These are phyloP conservation scores for Alternaria sp. DNA, from an alignment of 2,329 filamentous ascomycete genomes.

Conservation along the genomic window DNA sequence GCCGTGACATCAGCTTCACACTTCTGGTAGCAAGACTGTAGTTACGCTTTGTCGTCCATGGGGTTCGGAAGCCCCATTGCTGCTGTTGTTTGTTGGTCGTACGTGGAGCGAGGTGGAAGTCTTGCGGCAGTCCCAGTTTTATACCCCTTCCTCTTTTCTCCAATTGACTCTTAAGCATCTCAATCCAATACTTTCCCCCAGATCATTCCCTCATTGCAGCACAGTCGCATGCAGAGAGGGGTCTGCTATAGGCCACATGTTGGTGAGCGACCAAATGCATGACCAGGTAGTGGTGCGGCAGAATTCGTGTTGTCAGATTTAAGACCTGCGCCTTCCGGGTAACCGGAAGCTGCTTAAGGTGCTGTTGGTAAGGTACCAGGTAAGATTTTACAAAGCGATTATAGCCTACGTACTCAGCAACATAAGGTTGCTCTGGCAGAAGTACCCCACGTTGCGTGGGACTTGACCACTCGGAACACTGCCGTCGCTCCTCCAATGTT, in stretches of 20 bases:
- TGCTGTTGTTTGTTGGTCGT: slow-evolving; percentile 10
- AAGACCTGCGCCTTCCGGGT: not conserved
- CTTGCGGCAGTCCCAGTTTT: slow-evolving; percentile 4
- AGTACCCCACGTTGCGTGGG: slow-evolving; percentile 16
- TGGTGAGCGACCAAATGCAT: not conserved
- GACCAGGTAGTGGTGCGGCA: not conserved
- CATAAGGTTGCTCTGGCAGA: not conserved
- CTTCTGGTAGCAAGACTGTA: slow-evolving; percentile 1
- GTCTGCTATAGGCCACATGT: not conserved
- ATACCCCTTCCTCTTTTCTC: slow-evolving; percentile 16
- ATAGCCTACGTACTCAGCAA: not conserved
- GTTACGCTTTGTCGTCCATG: not conserved
- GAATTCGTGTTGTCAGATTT: not conserved
- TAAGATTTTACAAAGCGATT: not conserved
- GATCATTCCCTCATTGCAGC: not conserved
- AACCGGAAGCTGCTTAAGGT: not conserved
- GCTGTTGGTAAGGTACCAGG: not conserved
- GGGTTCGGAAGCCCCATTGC: not conserved
- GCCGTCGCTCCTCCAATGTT: slow-evolving; percentile 6
- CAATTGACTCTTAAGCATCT: not conserved
- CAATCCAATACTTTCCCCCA: not conserved
- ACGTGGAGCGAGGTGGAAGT: slow-evolving; percentile 1
- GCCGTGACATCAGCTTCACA: not conserved
- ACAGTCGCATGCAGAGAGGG: not conserved
- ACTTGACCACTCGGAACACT: slow-evolving; percentile 8